Percentiles rank a stretch among this genome's conserved stretches.
These are phyloP conservation scores for Colletotrichum somersetense DNA, from an alignment of 2,329 filamentous ascomycete species.

Conservation along the genomic window DNA sequence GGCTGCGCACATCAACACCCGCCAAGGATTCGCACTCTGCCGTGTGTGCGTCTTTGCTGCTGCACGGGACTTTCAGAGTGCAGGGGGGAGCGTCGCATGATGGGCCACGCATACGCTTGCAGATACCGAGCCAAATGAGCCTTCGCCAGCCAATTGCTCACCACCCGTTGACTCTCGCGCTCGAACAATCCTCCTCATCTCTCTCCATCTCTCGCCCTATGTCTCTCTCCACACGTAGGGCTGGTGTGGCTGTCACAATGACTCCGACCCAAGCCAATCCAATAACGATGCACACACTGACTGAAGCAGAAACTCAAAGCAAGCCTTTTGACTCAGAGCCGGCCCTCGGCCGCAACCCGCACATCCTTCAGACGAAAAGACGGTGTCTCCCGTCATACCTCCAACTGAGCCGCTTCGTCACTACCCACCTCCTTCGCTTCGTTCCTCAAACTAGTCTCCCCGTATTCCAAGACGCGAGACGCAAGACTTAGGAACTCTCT, in stretches of 20 bases:
- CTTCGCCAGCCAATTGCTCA: conserved; percentile 36
- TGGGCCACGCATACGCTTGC: conserved; percentile 19
- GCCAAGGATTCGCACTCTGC: background rate
- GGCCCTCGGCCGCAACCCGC: conserved; percentile 11
- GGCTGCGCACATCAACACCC: conserved; percentile 30
- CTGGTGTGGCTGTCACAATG: conserved; percentile 27
- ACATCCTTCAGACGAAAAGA: conserved; percentile 4
- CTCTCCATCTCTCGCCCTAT: background rate
- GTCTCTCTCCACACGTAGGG: conserved; percentile 37
- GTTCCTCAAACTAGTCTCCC: conserved; percentile 10
- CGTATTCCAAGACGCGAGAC: conserved; percentile 4
- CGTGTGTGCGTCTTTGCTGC: conserved; percentile 3
- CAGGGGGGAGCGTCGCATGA: conserved; percentile 32
- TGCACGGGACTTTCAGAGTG: conserved; percentile 6
- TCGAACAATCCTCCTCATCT: background rate
- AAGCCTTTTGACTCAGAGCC: conserved; percentile 36
- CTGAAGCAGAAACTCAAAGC: conserved; percentile 40
- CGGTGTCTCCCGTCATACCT: conserved; percentile 11
- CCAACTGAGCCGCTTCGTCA: conserved; percentile 23
- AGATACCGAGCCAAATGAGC: conserved; percentile 29
- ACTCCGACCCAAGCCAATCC: conserved; percentile 2
- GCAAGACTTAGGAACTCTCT: background rate
- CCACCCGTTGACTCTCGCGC: conserved; percentile 16
- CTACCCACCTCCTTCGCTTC: background rate
- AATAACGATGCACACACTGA: background rate